Conservation (phyloP, 495 filamentous ascomycete species). For the Penicillium nucicola region DNA sequence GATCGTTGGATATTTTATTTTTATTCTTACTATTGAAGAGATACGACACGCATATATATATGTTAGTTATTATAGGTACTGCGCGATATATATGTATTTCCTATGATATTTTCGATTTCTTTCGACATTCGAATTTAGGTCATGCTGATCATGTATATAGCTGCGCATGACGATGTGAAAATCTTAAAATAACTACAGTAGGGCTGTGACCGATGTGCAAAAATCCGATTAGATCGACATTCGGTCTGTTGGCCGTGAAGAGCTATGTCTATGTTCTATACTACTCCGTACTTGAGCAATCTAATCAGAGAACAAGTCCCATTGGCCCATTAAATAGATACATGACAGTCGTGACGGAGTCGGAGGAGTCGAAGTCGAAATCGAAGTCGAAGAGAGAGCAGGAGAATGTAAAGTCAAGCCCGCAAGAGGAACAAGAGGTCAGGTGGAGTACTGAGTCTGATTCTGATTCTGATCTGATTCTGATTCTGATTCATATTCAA, state of each 20-base stretch:
- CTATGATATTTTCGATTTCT: too few species aligned
- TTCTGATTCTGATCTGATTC: too few species aligned
- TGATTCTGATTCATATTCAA: neutral
- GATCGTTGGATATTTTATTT: too few species aligned
- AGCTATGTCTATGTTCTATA: neutral
- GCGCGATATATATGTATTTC: neutral
- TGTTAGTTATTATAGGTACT: too few species aligned
- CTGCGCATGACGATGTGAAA: too few species aligned
- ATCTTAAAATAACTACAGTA: too few species aligned
- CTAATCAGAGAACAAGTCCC: conserved; percentile 23
- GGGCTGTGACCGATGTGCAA: too few species aligned
- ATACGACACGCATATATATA: too few species aligned
- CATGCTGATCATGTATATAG: too few species aligned
- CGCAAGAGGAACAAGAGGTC: conserved; percentile 5
- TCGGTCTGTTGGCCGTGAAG: neutral
- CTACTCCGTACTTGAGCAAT: neutral
- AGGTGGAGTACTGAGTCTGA: conserved; percentile 1
- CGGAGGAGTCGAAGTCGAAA: conserved; percentile 2
- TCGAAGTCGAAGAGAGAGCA: neutral
- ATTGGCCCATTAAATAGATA: conserved; percentile 37
- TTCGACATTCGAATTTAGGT: too few species aligned
- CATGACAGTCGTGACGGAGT: conserved; percentile 24
- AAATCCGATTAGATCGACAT: neutral
- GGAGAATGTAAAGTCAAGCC: conserved; percentile 7
- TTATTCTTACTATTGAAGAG: too few species aligned